Evolutionary conservation across 805 yeast species (phyloP), one percentile per base, ranked within the genome.

Genomic region (Saccharomycodes ludwigii): DNA sequence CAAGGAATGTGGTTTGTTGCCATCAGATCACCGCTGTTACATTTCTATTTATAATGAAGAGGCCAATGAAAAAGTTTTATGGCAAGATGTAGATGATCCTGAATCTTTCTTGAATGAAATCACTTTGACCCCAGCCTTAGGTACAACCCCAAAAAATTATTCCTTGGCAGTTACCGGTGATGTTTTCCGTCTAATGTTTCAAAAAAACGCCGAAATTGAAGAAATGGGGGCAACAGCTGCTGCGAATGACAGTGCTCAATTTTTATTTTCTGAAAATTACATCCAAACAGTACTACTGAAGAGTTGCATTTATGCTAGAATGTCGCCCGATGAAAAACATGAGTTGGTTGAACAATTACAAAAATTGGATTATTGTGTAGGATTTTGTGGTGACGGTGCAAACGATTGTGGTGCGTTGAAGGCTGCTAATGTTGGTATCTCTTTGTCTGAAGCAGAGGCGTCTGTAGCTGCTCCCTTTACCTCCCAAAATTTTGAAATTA

Each of bases 321-420:
- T 91, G 99, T 86, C 97, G 0, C 99, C 99, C 0, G 98, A 93
- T 55, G 99, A 91, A 54, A 91, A 91, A 49, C 95, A 91, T 53
- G 98, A 91, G 56, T 63, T 91, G 29, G 95, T 91, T 21, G 86
- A 81, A 46, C 83, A 79, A 50, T 59, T 91, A 10, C 95, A 85
- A 52, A 66, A 63, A 15, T 50, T 91, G 14, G 95, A 86, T 47
- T 88, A 88, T 50, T 83, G 94, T 0, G 94, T 84, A 29, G 95
- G 96, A 3, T 91, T 91, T 55, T 91, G 97, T 58, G 99, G 99
- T 22, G 99, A 91, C 59, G 99, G 99, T 41, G 99, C 99, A 5
- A 91, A 91, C 56, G 99, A 91, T 51, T 91, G 97, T 58, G 98
- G 98, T 43, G 99, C 99, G 0, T 63, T 91, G 36, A 91, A 88